Evolutionary conservation across 805 yeast species (phyloP), one percentile per base, ranked within the genome.

Genomic region (Barnettozyma populi): DNA sequence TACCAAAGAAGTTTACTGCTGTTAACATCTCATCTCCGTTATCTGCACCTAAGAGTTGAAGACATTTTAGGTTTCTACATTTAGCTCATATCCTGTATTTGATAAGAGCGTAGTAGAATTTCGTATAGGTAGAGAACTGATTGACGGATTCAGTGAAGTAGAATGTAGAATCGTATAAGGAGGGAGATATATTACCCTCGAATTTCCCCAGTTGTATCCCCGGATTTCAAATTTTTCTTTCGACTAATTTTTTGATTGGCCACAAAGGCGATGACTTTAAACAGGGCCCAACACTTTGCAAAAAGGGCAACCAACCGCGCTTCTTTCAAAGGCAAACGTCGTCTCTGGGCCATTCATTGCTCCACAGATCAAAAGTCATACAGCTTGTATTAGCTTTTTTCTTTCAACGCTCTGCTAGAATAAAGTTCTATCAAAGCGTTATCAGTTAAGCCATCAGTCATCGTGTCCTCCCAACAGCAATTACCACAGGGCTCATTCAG

Each of bases 1-100:
- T 94, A 66, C 99, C 99, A 18, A 86, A 89, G 75, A 84, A 82
- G 64, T 87, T 87, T 60, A 87, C 92, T 4, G 95, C 96, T 1
- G 95, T 88, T 16, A 88, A 86, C 61, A 86, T 88, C 44, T 80
- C 90, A 3, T 84, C 90, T 64, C 90, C 90, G 0, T 47, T 61
- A 36, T 46, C 59, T 1, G 57, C 46, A 18, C 64, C 63, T 20
- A 59, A 51, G 27, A 44, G 32, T 9, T 39, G 42, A 39, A 37
- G 13, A 25, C 13, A 25, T 25, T 23, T 23, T 23, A 23, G 25
- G 8, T 23, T 23, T 8, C 8, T 8, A 23, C 8, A 23, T 8
- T 6, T 23, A 23, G 8, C 8, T 23, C 25, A 23, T 6, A 23
- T 8, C 8, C 5, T 23, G 8, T 23, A 23, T 8, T 23, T 23